These are phyloP conservation scores for Pisolithus albus DNA, from an alignment of 768 basidiomycete genomes.

Conservation along the genomic window DNA sequence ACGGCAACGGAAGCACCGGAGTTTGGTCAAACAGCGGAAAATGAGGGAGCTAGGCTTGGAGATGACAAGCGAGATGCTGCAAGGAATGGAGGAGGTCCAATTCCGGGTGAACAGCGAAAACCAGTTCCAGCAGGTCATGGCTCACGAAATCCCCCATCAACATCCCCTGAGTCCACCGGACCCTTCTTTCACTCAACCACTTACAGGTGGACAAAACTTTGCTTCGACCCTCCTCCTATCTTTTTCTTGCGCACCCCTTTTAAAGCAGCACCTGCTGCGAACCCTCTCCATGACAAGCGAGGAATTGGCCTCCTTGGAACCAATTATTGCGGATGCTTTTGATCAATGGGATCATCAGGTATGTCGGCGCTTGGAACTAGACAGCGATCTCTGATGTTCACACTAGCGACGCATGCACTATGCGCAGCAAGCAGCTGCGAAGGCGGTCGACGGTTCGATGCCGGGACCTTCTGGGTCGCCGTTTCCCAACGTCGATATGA, in stretches of 20 bases:
- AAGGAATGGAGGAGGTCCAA: conserved; percentile 59
- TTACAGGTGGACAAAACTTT: conserved; percentile 66
- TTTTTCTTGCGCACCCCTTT: conserved; percentile 64
- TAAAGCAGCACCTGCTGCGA: conserved; percentile 71
- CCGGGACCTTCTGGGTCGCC: conserved; percentile 22
- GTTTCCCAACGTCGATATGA: conserved; percentile 27
- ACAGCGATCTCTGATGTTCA: not conserved
- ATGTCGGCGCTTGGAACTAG: conserved; percentile 14
- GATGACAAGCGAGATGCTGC: conserved; percentile 68
- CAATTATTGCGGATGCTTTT: conserved; percentile 77
- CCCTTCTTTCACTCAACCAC: conserved; percentile 53
- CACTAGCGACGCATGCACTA: conserved; percentile 43
- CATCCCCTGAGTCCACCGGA: conserved; percentile 40
- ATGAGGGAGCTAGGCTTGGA: conserved; percentile 78
- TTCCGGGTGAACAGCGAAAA: conserved; percentile 48
- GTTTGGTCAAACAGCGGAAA: conserved; percentile 70
- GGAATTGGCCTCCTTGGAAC: conserved; percentile 71
- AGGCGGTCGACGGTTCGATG: conserved; percentile 23
- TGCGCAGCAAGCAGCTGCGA: conserved; percentile 31
- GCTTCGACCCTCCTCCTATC: conserved; percentile 72
- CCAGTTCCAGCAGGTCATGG: conserved; percentile 31
- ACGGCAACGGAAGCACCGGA: conserved; percentile 76
- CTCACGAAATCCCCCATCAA: conserved; percentile 29
- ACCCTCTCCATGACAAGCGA: conserved; percentile 71
- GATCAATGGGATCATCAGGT: conserved; percentile 84